These are phyloP conservation scores for Cladorrhinum samala DNA, from an alignment of 495 filamentous ascomycete genomes.

Conservation along the genomic window DNA sequence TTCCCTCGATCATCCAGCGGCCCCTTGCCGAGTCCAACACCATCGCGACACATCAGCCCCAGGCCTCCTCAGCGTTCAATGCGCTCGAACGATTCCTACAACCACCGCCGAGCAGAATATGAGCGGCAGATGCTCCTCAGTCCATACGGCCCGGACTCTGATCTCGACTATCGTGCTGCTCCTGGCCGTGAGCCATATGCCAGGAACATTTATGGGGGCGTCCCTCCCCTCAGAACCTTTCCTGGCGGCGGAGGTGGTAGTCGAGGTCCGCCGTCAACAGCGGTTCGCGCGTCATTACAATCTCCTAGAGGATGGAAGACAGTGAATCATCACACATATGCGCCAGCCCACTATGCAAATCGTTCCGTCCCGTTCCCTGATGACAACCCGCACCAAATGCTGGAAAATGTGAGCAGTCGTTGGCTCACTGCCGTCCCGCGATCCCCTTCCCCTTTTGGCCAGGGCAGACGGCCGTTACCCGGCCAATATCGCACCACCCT, in stretches of 20 bases:
- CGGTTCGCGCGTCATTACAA: neutral
- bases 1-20: neutral
- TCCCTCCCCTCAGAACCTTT: neutral
- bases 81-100: neutral
- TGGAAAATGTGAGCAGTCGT: neutral
- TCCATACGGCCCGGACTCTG: constrained; percentile 32
- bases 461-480: neutral
- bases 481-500: neutral
- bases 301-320: neutral
- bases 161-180: constrained; percentile 32
- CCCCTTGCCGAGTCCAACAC: constrained; percentile 1
- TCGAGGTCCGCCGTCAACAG: neutral
- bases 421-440: neutral
- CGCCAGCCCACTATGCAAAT: neutral
- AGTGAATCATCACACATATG: neutral
- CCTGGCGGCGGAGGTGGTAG: too few species aligned
- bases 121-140: constrained; percentile 12
- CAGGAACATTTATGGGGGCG: neutral
- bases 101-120: constrained; percentile 8
- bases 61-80: constrained; percentile 3
- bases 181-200: constrained; percentile 3
- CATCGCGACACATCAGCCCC: constrained; percentile 13
- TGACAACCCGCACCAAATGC: neutral
- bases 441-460: neutral
- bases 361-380: neutral